Evolutionary conservation across 2,329 filamentous ascomycete genomes (phyloP), one percentile per base, ranked within the genome.

Genomic region (Colletotrichum tropicale): DNA sequence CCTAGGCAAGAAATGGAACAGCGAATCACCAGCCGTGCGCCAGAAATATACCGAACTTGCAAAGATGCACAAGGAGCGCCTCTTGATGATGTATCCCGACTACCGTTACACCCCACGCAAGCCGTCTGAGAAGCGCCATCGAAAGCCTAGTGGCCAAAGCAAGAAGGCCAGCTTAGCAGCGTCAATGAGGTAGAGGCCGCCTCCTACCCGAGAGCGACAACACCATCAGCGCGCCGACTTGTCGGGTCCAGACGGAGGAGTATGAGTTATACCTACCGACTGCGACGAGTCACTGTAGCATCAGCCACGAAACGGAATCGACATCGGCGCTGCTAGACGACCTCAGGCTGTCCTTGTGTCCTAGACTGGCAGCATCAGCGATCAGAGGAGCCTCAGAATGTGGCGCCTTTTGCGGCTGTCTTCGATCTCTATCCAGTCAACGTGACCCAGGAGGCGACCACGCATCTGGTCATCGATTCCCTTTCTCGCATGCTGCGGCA

Each of bases 91-190:
- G 32, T 77, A 86, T 66, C 86, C 86, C 1, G 78, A 83, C 65
- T 87, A 87, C 78, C 83, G 84, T 71, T 87, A 87, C 76, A 76
- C 79, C 9, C 84, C 85, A 66, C 84, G 85, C 8, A 83, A 81
- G 70, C 78, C 82, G 34, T 77, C 73, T 13, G 81, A 82, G 75
- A 76, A 70, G 24, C 74, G 74, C n/a, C 70, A 74, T 58, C 74
- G 76, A n/a, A 74, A 38, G 18, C 67, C 55, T 7, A 71, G 43
- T 28, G 69, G 38, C 30, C 28, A 55, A 8, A 28, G 64, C 21
- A 70, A 70, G 67, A 70, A 70, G n/a, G 18, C 36, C 16, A 61
- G 56, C 28, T 28, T 18, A 52, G 56, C 56, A n/a, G 58, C 28
- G 30, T n/a, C 58, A 13, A 32, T n/a, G 28, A n/a, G 43, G 43